Percentiles rank a stretch among this genome's conserved stretches.
Conservation (phyloP, 225 moss, liverwort and hornwort species). For the Climacium dendroides region DNA sequence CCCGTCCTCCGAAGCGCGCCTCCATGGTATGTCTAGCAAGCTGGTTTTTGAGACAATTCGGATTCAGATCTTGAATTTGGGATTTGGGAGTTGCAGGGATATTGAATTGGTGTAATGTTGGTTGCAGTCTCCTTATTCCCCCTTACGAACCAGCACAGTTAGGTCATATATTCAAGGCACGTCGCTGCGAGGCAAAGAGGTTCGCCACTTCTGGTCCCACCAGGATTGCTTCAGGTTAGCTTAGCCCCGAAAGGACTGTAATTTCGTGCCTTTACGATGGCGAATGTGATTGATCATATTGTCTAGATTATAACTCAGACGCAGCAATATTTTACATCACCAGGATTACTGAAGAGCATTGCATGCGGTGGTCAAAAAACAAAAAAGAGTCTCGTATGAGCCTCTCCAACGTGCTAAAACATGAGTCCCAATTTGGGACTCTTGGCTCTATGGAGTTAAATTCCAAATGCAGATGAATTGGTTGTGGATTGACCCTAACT, state of each 20-base stretch:
- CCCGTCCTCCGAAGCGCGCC: not conserved
- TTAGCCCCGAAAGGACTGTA: not conserved
- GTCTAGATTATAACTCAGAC: not conserved
- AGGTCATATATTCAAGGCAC: constrained; percentile 20
- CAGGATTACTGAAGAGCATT: not conserved
- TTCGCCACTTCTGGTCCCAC: constrained; percentile 16
- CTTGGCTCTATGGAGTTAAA: not conserved
- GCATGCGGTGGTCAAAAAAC: not conserved
- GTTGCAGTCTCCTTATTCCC: not conserved
- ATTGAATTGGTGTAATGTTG: not conserved
- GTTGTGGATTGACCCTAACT: not conserved
- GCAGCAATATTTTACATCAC: not conserved
- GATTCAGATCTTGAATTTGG: not conserved
- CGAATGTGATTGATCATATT: not conserved
- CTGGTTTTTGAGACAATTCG: not conserved
- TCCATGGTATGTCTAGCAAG: not conserved
- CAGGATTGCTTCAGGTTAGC: constrained; percentile 22
- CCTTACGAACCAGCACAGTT: not conserved
- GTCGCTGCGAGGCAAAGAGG: constrained; percentile 4
- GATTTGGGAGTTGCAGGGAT: not conserved
- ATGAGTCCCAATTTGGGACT: not conserved
- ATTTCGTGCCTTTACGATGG: not conserved
- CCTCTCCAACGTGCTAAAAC: not conserved
- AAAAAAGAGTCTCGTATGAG: not conserved
- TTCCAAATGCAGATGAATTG: not conserved